These are phyloP conservation scores for Malassezia yamatoensis DNA, from an alignment of 1,284 basidiomycete species.

Conservation along the genomic window DNA sequence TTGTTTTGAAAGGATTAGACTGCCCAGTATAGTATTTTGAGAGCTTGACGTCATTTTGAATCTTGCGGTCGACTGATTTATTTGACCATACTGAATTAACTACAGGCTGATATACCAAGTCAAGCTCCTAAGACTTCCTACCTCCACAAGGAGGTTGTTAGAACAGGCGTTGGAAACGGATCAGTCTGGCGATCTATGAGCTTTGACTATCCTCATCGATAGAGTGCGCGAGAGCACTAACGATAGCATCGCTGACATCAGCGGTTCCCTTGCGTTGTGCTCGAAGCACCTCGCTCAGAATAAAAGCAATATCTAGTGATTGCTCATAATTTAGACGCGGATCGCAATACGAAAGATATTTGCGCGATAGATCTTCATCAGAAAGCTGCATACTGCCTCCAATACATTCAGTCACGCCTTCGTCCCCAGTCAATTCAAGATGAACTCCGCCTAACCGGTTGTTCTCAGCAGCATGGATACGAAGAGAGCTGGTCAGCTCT, in stretches of 20 bases:
- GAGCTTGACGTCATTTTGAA: too few relatives aligned
- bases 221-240: background rate
- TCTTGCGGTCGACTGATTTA: too few relatives aligned
- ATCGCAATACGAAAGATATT: constrained; percentile 50
- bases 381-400: constrained; percentile 55
- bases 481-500: constrained; percentile 71
- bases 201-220: background rate
- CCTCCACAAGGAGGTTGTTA: too few relatives aligned
- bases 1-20: background rate
- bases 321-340: constrained; percentile 55
- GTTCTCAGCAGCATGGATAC: constrained; percentile 52
- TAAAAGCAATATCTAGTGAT: constrained; percentile 49
- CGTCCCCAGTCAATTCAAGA: constrained; percentile 89
- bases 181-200: background rate
- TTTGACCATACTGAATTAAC: too few relatives aligned
- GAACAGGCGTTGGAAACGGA: too few relatives aligned
- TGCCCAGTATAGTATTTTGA: too few relatives aligned
- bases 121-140: too few relatives aligned
- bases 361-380: constrained; percentile 53
- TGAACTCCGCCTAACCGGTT: constrained; percentile 84
- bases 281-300: constrained; percentile 37
- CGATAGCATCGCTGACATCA: background rate
- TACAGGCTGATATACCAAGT: too few relatives aligned
- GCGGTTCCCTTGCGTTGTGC: constrained; percentile 24
- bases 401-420: constrained; percentile 65